Percentiles rank a stretch among this genome's conserved stretches.
phyloP scores from a whole-genome alignment of 2,329 filamentous ascomycete species.

The Boeremia lycopersici region DNA sequence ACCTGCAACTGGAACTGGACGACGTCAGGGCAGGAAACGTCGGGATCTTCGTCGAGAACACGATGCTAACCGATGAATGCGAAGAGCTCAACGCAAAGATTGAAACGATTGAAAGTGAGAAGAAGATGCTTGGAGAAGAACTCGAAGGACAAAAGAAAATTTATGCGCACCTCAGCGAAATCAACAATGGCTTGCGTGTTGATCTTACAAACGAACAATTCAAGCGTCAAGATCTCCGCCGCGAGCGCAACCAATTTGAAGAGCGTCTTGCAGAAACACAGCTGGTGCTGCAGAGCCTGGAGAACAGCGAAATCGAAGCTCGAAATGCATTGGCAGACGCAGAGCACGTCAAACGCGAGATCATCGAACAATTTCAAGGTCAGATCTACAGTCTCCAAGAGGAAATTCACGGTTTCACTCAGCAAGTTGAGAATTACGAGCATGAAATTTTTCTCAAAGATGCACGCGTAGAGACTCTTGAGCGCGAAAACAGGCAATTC shows the following conservation, averaged over 20 bases:
- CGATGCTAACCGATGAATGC: background rate
- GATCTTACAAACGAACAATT: background rate
- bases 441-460: too few species aligned
- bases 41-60: background rate
- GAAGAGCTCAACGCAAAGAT: background rate
- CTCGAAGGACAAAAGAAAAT: background rate
- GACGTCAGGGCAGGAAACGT: too few species aligned
- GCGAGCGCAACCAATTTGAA: background rate
- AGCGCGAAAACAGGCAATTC: too few species aligned
- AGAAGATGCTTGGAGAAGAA: background rate
- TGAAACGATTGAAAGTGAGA: background rate
- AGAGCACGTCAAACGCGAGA: background rate
- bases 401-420: background rate
- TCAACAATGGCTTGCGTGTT: background rate
- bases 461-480: too few species aligned
- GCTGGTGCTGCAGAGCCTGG: background rate
- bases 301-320: background rate
- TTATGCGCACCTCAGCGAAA: background rate
- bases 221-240: background rate
- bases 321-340: background rate
- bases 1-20: background rate
- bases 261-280: background rate
- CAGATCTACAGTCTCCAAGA: background rate
- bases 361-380: too few species aligned
- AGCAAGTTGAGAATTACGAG: too few species aligned